phyloP scores from a whole-genome alignment of 805 yeast species.

The Zygoascus tannicola region DNA sequence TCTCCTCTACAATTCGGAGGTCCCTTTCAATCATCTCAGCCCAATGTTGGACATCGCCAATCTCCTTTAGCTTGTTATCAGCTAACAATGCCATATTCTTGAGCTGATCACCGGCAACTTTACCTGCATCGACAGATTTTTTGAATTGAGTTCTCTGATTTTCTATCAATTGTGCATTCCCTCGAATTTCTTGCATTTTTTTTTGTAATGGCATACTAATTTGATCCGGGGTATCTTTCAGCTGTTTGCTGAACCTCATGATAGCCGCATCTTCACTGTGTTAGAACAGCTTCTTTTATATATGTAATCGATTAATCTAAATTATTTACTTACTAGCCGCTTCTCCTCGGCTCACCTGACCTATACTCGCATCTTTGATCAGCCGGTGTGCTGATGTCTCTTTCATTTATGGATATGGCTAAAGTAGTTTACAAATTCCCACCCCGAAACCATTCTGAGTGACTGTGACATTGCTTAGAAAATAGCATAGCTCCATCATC shows the following conservation, averaged over 20 bases:
- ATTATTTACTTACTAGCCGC: constrained; percentile 8
- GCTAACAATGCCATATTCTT: constrained; percentile 8
- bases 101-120: constrained; percentile 8
- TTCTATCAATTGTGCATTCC: constrained; percentile 13
- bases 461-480: too few species aligned
- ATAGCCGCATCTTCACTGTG: constrained; percentile 8
- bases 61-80: constrained; percentile 18
- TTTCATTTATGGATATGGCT: too few species aligned
- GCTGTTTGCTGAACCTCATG: constrained; percentile 5
- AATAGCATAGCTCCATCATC: too few species aligned
- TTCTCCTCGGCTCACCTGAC: constrained; percentile 17
- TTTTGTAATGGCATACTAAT: constrained; percentile 19
- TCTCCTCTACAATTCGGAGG: constrained; percentile 57
- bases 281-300: neutral
- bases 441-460: too few species aligned
- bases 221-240: constrained; percentile 12
- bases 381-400: constrained; percentile 15
- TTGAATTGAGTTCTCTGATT: constrained; percentile 11
- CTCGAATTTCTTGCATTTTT: constrained; percentile 20
- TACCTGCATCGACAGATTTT: constrained; percentile 6
- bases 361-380: constrained; percentile 19
- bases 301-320: neutral
- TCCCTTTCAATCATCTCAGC: constrained; percentile 67
- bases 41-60: constrained; percentile 40
- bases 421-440: too few species aligned